Conservation (phyloP, 495 filamentous ascomycete species). For the Xylaria telfairii region DNA sequence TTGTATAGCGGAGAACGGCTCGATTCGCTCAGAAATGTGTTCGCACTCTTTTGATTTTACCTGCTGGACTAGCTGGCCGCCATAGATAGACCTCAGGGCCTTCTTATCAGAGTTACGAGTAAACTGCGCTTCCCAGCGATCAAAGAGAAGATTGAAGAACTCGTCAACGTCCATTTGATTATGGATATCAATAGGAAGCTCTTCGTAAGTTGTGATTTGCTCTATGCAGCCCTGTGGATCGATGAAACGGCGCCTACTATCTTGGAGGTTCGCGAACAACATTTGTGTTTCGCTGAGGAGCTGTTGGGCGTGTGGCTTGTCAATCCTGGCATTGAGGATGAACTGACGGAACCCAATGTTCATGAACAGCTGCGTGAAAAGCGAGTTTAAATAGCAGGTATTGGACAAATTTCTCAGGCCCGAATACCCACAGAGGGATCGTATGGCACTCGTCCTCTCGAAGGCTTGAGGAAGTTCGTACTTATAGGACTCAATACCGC, state of each 20-base stretch:
- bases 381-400: conserved; percentile 96
- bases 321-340: conserved; percentile 67
- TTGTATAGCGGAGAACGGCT: conserved; percentile 94
- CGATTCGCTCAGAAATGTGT: conserved; percentile 88
- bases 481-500: conserved; percentile 43
- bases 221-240: conserved; percentile 76
- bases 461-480: conserved; percentile 65
- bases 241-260: conserved; percentile 71
- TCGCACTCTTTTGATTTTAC: conserved; percentile 92
- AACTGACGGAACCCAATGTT: conserved; percentile 87
- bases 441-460: conserved; percentile 70
- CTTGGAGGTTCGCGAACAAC: conserved; percentile 87
- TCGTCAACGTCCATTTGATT: conserved; percentile 98
- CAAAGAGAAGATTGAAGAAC: conserved; percentile 93
- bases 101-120: conserved; percentile 69
- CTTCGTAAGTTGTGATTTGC: conserved; percentile 82
- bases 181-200: conserved; percentile 81
- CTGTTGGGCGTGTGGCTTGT: conserved; percentile 62
- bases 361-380: conserved; percentile 97
- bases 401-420: conserved; percentile 91
- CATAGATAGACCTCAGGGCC: conserved; percentile 83
- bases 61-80: conserved; percentile 91
- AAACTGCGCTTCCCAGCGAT: conserved; percentile 88
- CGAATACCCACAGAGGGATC: conserved; percentile 77
- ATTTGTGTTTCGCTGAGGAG: conserved; percentile 78